Evolutionary conservation across 306 rosid genomes (phyloP), one percentile per base, ranked within the genome.

Genomic region (Prinsepia uniflora): DNA sequence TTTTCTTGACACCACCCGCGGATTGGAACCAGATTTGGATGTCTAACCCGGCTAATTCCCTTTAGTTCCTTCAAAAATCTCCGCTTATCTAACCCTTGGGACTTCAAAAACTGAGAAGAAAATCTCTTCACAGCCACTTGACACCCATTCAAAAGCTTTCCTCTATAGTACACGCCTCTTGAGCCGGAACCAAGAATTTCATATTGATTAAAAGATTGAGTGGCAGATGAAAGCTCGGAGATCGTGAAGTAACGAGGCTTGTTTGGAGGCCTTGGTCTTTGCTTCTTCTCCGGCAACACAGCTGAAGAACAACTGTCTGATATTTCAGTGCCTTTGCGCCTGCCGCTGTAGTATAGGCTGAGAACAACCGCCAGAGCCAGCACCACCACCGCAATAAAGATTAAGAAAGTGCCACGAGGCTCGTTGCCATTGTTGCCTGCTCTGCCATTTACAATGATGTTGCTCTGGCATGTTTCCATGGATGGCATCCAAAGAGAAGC

Each of bases 1-100:
- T 78, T 78, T 22, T 86, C 91, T 56, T 82, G 88, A 65, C 89
- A 86, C 96, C 96, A 90, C 0, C 96, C 96, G 65, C 87, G 79
- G 8, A 86, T 68, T 13, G 84, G 86, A 57, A 87, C 88, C 76
- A 87, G 76, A 81, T 90, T 87, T 1, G 96, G 93, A 67, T 87
- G 96, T 9, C 96, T 89, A 73, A 68, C 47, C 13, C 58, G 76
- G 75, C 89, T 75, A 19, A 90, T 72, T 5, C 73, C 70, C 43
- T 67, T 81, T 48, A 90, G 77, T 72, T 87, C 93, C 77, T 90
- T 90, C 87, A 90, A 49, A 71, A 90, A 24, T 22, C 96, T 76
- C 43, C 47, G 74, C 88, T 53, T 82, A 60, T 87, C 94, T 3
- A 85, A 76, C 7, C 91, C 93, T 4, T 80, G 70, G 0, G 91